Percentiles rank a stretch among this genome's conserved stretches.
Evolutionary conservation across 2,329 filamentous ascomycete genomes (phyloP).

Genomic region (Chaetomiaceae sp.): DNA sequence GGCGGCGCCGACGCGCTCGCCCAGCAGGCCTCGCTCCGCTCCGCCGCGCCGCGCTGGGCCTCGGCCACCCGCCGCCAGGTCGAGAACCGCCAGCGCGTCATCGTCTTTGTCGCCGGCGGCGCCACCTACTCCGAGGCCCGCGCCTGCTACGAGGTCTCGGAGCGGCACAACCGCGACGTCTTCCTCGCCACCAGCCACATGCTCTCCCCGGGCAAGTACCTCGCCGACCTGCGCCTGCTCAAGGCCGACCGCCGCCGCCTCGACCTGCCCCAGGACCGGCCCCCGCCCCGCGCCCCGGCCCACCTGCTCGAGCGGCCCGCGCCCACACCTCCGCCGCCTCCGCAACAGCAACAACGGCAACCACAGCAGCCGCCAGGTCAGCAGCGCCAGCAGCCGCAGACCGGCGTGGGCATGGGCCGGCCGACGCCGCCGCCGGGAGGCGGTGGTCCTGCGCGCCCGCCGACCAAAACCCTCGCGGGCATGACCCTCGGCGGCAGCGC

Average conservation of each 20-base stretch:
- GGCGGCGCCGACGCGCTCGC: conserved; percentile 49
- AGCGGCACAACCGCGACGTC: conserved; percentile 69
- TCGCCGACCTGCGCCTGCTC: conserved; percentile 60
- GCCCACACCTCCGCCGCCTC: conserved; percentile 46
- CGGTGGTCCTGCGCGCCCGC: conserved; percentile 37
- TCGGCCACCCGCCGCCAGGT: conserved; percentile 65
- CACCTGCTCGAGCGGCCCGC: conserved; percentile 73
- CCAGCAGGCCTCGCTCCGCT: conserved; percentile 70
- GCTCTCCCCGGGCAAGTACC: conserved; percentile 75
- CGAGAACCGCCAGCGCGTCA: conserved; percentile 83
- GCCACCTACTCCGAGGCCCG: conserved; percentile 90
- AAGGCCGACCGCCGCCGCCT: conserved; percentile 68
- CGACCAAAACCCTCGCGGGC: conserved; percentile 48
- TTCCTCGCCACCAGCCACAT: conserved; percentile 88
- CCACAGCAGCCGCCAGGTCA: conserved; percentile 17
- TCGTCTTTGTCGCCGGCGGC: conserved; percentile 92
- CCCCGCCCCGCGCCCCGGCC: conserved; percentile 73
- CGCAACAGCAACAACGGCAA: conserved; percentile 25
- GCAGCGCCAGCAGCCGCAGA: conserved; percentile 24
- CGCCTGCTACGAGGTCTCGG: conserved; percentile 79
- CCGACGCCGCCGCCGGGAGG: conserved; percentile 28
- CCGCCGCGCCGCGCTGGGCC: conserved; percentile 93
- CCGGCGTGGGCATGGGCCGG: conserved; percentile 28
- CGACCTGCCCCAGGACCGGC: conserved; percentile 73
- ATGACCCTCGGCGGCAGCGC: conserved; percentile 41